Base-by-base conservation (phyloP, 2,329 filamentous ascomycete species). In the Fusarium humuli region DNA sequence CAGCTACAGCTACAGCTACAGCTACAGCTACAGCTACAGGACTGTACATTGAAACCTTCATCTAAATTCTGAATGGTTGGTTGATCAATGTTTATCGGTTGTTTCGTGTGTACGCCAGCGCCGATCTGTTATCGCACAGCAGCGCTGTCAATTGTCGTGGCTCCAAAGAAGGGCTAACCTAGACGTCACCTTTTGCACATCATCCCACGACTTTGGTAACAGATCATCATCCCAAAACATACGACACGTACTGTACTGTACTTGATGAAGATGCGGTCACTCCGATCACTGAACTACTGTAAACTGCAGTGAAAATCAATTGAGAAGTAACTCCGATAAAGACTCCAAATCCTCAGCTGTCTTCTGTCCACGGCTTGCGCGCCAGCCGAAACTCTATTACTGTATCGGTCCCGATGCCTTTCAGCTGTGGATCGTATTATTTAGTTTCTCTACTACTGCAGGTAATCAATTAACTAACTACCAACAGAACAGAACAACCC, bases 91-190 rank as follows among this genome's bases (percentile, higher is more conserved):
- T 37, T 40, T 56, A 27, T 65, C 42, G 52, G 48, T 40, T 37
- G 67, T 70, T 70, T 70, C 68, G 59, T 71, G 68, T 69, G 64
- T 29, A 61, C 48, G 48, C 62, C 61, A 55, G 30, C 62, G 63
- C 63, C 49, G 63, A 66, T 66, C 63, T 66, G 22, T 47, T 48
- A 65, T 44, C 37, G 61, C 41, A 63, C 48, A 68, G 49, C 49
- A 49, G 52, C 44, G 7, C 23, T 65, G 67, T 57, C 65, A 68
- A 6, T 23, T 65, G 67, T 60, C 65, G 68, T 70, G 57, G 42
- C 50, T 57, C 68, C 68, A 70, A 58, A 71, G 58, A 40, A 22
- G 27, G 23, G 37, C 40, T 52, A 71, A 65, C 29, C 54, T 42
- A 41, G 44, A 70, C 68, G 68, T 70, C 68, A 70, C 64, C 8